Conservation (phyloP, 371 early-diverging fungal species). For the Ordospora colligata region DNA sequence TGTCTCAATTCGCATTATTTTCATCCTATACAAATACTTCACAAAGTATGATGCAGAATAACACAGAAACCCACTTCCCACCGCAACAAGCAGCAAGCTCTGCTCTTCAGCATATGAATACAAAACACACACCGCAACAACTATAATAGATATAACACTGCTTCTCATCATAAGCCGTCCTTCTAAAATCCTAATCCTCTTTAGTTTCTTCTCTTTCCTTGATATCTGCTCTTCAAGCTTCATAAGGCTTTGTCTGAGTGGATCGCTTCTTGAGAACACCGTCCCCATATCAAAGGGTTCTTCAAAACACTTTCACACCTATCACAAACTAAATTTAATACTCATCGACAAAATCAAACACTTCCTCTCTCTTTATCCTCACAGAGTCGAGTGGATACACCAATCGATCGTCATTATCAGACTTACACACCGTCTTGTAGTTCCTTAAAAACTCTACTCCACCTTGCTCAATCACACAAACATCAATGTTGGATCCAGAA, state of each 20-base stretch:
- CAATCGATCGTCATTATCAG: slow-evolving; percentile 24
- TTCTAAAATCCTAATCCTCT: neutral
- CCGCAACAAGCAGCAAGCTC: neutral
- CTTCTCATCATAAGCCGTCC: neutral
- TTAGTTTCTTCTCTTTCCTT: slow-evolving; percentile 13
- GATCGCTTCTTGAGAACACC: slow-evolving; percentile 39
- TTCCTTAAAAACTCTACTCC: slow-evolving; percentile 34
- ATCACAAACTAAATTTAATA: slow-evolving; percentile 11
- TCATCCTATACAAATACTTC: neutral
- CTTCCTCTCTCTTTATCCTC: slow-evolving; percentile 37
- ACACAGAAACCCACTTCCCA: neutral
- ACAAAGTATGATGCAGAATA: neutral
- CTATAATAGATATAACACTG: neutral
- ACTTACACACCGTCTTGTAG: slow-evolving; percentile 45
- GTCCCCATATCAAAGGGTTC: slow-evolving; percentile 42
- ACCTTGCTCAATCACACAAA: slow-evolving; percentile 58
- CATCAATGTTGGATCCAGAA: slow-evolving; percentile 94
- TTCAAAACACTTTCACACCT: neutral
- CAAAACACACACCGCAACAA: slow-evolving; percentile 3
- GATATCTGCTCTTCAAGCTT: slow-evolving; percentile 39
- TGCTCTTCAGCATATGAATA: neutral
- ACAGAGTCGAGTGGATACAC: slow-evolving; percentile 29
- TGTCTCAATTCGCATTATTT: slow-evolving; percentile 8
- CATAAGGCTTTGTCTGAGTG: slow-evolving; percentile 32
- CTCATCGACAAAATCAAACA: slow-evolving; percentile 48